Conservation (phyloP, 208 protist species). For the Entamoeba moshkovskii region DNA sequence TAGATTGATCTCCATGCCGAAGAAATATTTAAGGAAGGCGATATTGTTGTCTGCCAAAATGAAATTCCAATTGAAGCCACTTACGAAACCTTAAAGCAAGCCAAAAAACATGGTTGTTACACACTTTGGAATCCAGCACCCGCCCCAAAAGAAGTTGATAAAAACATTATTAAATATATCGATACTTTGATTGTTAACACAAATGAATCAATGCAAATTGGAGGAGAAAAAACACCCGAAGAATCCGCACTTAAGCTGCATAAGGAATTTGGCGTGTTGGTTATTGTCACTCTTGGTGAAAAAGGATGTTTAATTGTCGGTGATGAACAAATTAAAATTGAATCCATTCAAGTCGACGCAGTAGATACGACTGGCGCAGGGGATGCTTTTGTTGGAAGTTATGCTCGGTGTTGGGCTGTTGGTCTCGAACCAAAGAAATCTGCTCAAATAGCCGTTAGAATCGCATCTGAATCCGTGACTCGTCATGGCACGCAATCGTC, state of each 20-base stretch:
- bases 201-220: background rate
- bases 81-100: background rate
- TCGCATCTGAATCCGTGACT: background rate
- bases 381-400: background rate
- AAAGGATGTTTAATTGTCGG: background rate
- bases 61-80: background rate
- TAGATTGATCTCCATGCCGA: background rate
- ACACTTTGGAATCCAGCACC: background rate
- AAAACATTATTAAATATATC: background rate
- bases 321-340: background rate
- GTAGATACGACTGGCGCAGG: background rate
- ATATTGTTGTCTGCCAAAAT: background rate
- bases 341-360: background rate
- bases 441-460: background rate
- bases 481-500: background rate
- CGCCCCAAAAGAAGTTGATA: background rate
- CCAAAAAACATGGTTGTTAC: background rate
- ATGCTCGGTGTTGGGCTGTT: background rate
- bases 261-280: background rate
- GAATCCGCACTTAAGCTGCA: background rate
- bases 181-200: background rate
- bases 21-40: background rate
- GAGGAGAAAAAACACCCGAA: background rate
- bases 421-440: background rate
- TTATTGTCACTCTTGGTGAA: background rate